Evolutionary conservation across 768 basidiomycete species (phyloP).

Genomic region (Krasilnikovozyma curviuscula): DNA sequence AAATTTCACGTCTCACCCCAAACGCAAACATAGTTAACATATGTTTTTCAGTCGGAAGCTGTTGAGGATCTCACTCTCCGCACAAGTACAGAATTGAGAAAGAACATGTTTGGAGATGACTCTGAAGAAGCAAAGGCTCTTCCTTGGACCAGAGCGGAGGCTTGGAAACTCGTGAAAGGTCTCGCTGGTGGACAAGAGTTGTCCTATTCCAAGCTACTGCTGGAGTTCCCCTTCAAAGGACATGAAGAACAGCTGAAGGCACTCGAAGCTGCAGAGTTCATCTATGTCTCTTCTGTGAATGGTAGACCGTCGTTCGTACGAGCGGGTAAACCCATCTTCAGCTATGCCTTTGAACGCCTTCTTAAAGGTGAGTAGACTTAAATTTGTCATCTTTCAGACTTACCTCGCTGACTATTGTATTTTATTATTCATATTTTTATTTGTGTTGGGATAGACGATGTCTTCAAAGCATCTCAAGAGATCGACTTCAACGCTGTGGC

Average conservation of each 20-base stretch:
- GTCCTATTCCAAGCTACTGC: conserved; percentile 2
- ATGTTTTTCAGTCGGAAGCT: conserved; percentile 41
- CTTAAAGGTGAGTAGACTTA: conserved; percentile 41
- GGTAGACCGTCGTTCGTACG: conserved; percentile 69
- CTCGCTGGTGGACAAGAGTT: conserved; percentile 31
- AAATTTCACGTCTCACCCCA: not conserved
- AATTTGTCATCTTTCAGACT: not conserved
- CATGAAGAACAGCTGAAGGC: conserved; percentile 57
- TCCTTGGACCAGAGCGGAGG: conserved; percentile 71
- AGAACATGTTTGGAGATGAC: conserved; percentile 86
- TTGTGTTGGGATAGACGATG: conserved; percentile 34
- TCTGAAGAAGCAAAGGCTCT: conserved; percentile 63
- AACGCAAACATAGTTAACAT: no score
- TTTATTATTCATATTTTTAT: conserved; percentile 3
- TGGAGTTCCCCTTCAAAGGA: conserved; percentile 31
- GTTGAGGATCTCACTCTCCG: conserved; percentile 75
- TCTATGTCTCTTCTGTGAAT: conserved; percentile 55
- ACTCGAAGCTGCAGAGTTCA: conserved; percentile 71
- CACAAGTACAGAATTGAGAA: conserved; percentile 62
- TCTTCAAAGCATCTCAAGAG: conserved; percentile 65
- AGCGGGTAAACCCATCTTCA: conserved; percentile 79
- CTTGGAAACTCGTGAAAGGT: conserved; percentile 58
- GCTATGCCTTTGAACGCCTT: conserved; percentile 63
- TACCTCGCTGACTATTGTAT: conserved; percentile 5
- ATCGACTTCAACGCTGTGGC: conserved; percentile 48